These are phyloP conservation scores for Colletotrichum magnum DNA, from an alignment of 2,329 filamentous ascomycete genomes.

Conservation along the genomic window DNA sequence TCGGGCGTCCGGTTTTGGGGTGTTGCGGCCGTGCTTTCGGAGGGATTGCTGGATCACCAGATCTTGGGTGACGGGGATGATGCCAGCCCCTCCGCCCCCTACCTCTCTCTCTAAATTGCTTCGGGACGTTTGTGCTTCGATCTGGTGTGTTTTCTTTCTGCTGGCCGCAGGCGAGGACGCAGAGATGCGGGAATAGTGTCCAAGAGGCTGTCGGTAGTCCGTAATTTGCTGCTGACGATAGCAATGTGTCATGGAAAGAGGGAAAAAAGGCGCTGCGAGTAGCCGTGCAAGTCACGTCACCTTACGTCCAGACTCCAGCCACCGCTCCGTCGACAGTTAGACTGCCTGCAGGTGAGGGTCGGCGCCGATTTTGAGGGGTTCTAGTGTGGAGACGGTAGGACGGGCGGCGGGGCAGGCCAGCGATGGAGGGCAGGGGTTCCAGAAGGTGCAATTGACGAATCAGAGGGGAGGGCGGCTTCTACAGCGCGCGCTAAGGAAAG, in stretches of 20 bases:
- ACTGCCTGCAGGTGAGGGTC: background rate
- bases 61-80: constrained; percentile 23
- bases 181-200: background rate
- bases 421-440: constrained; percentile 30
- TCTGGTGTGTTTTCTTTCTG: background rate
- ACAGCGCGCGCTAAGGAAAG: constrained; percentile 23
- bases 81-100: background rate
- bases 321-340: constrained; percentile 3
- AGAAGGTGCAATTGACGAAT: constrained; percentile 38
- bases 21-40: constrained; percentile 10
- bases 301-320: constrained; percentile 19
- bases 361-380: constrained; percentile 19
- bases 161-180: background rate
- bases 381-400: constrained; percentile 4
- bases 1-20: constrained; percentile 6
- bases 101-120: too few relatives aligned
- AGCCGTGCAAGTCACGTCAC: constrained; percentile 10
- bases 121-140: background rate
- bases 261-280: background rate
- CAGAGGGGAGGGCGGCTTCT: constrained; percentile 20
- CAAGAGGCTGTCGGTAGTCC: background rate
- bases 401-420: constrained; percentile 14
- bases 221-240: constrained; percentile 4
- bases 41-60: constrained; percentile 17
- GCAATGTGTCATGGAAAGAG: constrained; percentile 11